phyloP scores from a whole-genome alignment of 2,329 filamentous ascomycete species.

The Cryphonectria radicalis region DNA sequence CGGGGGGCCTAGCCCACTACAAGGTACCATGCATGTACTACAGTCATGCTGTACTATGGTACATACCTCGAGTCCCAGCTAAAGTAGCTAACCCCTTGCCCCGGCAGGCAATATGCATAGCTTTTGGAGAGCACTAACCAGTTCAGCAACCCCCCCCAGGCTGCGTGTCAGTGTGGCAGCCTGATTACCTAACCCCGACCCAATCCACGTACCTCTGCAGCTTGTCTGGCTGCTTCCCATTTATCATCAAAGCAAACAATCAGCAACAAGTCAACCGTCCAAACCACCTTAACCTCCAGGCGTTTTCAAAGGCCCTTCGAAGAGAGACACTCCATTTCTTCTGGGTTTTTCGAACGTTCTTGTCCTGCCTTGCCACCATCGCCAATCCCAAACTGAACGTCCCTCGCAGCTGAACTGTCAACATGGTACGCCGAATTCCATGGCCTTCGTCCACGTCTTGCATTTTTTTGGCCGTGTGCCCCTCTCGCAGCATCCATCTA shows the following conservation, averaged over 20 bases:
- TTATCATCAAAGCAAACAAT: not conserved
- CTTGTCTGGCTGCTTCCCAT: not conserved
- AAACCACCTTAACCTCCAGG: not conserved
- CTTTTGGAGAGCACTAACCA: not conserved
- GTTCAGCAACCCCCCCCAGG: not conserved
- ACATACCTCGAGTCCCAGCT: not conserved
- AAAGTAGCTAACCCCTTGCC: not conserved
- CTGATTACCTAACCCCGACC: slow-evolving; percentile 29
- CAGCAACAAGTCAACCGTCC: not conserved
- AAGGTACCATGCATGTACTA: not conserved
- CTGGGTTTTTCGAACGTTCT: not conserved
- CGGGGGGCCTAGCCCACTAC: not conserved
- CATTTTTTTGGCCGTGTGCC: not conserved
- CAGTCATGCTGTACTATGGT: not conserved
- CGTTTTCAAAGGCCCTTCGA: not conserved
- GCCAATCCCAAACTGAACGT: not conserved
- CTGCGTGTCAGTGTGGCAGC: slow-evolving; percentile 28
- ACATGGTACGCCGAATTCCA: slow-evolving; percentile 35
- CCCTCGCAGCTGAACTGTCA: slow-evolving; percentile 21
- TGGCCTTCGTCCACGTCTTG: not conserved
- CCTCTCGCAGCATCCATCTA: not conserved
- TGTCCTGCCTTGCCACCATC: not conserved
- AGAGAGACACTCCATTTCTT: not conserved
- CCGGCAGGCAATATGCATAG: not conserved
- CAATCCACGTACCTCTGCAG: not conserved